These are phyloP conservation scores for Plenodomus lindquistii DNA, from an alignment of 2,329 filamentous ascomycete genomes.

Conservation along the genomic window DNA sequence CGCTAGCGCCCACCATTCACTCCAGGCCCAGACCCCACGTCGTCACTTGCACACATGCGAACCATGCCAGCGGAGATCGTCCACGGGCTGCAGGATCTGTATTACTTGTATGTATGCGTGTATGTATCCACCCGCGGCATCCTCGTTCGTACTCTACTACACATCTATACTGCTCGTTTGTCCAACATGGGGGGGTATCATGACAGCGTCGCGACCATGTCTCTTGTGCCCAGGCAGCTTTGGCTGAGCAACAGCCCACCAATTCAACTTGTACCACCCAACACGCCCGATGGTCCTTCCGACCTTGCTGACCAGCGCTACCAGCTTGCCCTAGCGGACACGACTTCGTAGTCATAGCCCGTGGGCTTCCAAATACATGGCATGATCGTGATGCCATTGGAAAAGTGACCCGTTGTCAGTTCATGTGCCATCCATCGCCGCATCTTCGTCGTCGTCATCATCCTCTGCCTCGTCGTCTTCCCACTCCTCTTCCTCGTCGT, in stretches of 20 bases:
- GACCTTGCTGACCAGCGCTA: neutral
- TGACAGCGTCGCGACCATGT: neutral
- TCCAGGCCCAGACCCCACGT: too few relatives aligned
- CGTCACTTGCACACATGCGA: too few relatives aligned
- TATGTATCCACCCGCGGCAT: neutral
- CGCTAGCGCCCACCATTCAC: too few relatives aligned
- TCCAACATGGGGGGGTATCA: neutral
- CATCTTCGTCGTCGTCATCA: slow-evolving; percentile 29
- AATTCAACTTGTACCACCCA: neutral
- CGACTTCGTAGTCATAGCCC: neutral
- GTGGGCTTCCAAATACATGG: neutral
- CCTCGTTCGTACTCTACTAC: too few relatives aligned
- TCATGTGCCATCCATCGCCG: slow-evolving; percentile 47
- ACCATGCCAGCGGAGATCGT: neutral
- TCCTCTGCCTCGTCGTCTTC: slow-evolving; percentile 47
- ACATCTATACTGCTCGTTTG: neutral
- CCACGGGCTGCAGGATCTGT: too few relatives aligned
- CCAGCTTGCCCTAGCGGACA: neutral
- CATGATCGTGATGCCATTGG: neutral
- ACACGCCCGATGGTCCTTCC: neutral
- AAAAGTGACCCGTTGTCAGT: neutral
- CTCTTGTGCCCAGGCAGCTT: neutral
- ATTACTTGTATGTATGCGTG: too few relatives aligned
- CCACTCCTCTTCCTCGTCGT: slow-evolving; percentile 49
- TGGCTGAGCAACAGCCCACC: neutral